phyloP scores from a whole-genome alignment of 352 stramenopile genomes.

The Globisporangium spiculum region DNA sequence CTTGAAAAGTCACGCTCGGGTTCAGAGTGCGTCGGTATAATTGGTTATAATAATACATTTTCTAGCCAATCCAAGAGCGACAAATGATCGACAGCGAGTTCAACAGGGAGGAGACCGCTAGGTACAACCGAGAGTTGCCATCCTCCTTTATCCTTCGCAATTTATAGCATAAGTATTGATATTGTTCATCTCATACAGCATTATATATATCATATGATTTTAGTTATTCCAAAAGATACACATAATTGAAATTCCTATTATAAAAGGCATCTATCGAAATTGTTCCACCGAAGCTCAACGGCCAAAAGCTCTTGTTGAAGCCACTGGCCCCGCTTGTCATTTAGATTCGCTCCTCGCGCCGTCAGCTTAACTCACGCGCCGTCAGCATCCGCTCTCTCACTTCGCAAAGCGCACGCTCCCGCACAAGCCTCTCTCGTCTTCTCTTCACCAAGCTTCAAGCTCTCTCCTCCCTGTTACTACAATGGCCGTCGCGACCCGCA shows the following conservation, averaged over 20 bases:
- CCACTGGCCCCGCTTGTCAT: not conserved
- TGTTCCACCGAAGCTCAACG: not conserved
- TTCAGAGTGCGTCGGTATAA: too few species aligned
- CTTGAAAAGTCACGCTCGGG: not conserved
- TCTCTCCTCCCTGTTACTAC: not conserved
- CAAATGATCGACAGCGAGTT: not conserved
- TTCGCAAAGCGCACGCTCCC: conserved; percentile 5
- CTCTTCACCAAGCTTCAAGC: not conserved
- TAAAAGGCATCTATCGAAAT: not conserved
- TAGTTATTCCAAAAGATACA: not conserved
- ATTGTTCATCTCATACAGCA: not conserved
- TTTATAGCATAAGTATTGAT: not conserved
- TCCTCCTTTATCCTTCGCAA: not conserved
- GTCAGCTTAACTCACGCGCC: not conserved
- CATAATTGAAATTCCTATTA: not conserved
- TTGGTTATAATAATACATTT: not conserved
- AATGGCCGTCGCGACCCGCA: conserved; percentile 9
- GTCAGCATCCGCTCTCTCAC: not conserved
- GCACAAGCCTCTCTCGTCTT: not conserved
- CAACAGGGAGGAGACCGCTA: not conserved
- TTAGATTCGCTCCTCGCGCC: not conserved
- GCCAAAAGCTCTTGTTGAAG: not conserved
- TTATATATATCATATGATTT: not conserved
- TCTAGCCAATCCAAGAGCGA: not conserved
- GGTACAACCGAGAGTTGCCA: not conserved